Conservation (phyloP, 2,329 filamentous ascomycete genomes). For the Salinomyces thailandicus region DNA sequence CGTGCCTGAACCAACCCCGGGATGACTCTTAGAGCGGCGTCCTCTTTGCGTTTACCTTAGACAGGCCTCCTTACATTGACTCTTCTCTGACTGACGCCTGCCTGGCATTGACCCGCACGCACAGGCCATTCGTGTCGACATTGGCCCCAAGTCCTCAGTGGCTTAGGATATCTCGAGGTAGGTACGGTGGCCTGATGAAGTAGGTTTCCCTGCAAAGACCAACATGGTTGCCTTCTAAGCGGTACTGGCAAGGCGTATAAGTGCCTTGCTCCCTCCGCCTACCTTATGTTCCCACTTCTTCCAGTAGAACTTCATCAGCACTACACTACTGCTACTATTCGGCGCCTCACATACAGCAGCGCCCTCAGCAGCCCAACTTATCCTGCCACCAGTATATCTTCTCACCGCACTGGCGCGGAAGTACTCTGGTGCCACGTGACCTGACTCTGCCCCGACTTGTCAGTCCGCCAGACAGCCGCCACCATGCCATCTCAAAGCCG, state of each 20-base stretch:
- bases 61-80: no score
- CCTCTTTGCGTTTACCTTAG: not conserved
- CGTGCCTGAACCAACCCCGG: not conserved
- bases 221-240: constrained; percentile 1
- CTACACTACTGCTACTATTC: constrained; percentile 7
- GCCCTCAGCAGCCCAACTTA: constrained; percentile 6
- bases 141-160: not conserved
- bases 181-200: not conserved
- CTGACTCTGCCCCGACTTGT: constrained; percentile 1
- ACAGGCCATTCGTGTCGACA: not conserved
- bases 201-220: not conserved
- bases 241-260: not conserved
- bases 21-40: not conserved
- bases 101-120: not conserved
- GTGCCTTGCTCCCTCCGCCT: constrained; percentile 1
- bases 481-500: constrained; percentile 8
- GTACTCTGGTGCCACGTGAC: constrained; percentile 2
- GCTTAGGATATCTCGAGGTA: not conserved
- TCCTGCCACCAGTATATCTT: constrained; percentile 1
- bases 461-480: constrained; percentile 3
- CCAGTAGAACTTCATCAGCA: constrained; percentile 7
- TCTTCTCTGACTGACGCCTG: not conserved
- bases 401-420: constrained; percentile 1
- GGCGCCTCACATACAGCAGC: constrained; percentile 6
- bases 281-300: constrained; percentile 3